Percentiles rank a stretch among this genome's conserved stretches.
Conservation (phyloP, 1,284 basidiomycete species). For the Trichosporon faecale region DNA sequence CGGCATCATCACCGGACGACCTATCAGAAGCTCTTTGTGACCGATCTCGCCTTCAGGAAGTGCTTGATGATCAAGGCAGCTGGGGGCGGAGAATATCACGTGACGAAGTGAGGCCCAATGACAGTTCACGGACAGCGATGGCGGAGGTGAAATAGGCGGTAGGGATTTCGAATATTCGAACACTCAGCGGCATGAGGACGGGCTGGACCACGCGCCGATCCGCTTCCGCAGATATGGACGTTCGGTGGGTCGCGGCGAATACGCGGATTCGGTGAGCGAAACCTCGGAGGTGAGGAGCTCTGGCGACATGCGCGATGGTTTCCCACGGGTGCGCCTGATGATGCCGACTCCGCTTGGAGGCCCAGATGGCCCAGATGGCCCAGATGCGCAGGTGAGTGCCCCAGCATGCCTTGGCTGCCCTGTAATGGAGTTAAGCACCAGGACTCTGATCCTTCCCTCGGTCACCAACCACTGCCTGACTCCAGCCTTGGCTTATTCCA, state of each 20-base stretch:
- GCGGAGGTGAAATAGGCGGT: neutral
- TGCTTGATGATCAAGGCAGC: neutral
- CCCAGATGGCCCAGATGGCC: too few species aligned
- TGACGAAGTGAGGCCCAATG: neutral
- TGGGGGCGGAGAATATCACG: neutral
- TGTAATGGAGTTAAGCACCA: neutral
- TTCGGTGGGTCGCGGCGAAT: neutral
- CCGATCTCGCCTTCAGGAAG: neutral
- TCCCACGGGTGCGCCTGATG: neutral
- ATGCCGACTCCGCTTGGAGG: neutral
- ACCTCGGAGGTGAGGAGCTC: neutral
- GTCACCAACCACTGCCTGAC: neutral
- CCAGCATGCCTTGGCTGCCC: neutral
- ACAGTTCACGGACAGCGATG: too few species aligned
- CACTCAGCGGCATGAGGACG: neutral
- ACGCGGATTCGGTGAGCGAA: neutral
- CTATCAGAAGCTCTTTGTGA: neutral
- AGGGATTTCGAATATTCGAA: constrained; percentile 2
- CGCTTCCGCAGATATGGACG: neutral
- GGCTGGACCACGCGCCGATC: neutral
- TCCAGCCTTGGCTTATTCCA: neutral
- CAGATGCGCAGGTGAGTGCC: too few species aligned
- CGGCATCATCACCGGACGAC: neutral
- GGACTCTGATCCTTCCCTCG: neutral
- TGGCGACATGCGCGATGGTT: neutral